Conservation (phyloP, 176 grass and related monocot species). For the Olyra latifolia region DNA sequence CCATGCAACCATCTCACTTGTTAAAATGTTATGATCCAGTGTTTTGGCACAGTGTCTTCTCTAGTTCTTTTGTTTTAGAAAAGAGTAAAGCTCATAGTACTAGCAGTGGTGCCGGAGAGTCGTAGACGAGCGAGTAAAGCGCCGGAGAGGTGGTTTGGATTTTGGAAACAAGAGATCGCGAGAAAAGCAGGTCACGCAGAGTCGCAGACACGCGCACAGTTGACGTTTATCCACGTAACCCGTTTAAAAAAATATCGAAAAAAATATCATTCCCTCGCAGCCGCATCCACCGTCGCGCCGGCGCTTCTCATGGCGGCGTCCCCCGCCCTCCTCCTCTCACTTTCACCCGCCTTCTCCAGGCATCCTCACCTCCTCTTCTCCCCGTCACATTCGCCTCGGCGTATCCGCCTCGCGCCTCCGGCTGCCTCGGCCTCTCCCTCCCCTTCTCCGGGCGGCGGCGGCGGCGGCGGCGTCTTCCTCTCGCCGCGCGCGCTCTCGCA, state of each 20-base stretch:
- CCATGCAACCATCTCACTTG: too few relatives aligned
- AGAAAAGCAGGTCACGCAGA: not conserved
- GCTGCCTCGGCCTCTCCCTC: conserved; percentile 35
- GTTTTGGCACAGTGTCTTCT: too few relatives aligned
- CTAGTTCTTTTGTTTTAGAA: too few relatives aligned
- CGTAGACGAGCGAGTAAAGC: too few relatives aligned
- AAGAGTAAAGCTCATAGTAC: too few relatives aligned
- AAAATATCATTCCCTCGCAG: not conserved
- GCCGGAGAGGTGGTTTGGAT: not conserved
- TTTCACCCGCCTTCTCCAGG: conserved; percentile 29
- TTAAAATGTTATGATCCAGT: too few relatives aligned
- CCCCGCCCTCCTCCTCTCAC: conserved; percentile 30
- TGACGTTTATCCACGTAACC: conserved; percentile 41
- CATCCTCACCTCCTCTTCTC: conserved; percentile 39
- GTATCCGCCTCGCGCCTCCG: conserved; percentile 30
- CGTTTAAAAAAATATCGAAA: not conserved
- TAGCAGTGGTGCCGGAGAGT: too few relatives aligned
- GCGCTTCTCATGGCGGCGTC: conserved; percentile 42
- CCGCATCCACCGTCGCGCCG: not conserved
- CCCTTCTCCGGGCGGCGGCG: not conserved
- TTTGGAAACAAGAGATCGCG: not conserved
- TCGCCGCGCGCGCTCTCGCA: conserved; percentile 41
- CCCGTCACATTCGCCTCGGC: conserved; percentile 19
- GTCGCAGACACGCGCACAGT: not conserved
- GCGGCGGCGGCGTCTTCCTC: conserved; percentile 53